Base-by-base conservation (phyloP, 768 basidiomycete species). In the Rhodosporidiobolus odoratus region DNA sequence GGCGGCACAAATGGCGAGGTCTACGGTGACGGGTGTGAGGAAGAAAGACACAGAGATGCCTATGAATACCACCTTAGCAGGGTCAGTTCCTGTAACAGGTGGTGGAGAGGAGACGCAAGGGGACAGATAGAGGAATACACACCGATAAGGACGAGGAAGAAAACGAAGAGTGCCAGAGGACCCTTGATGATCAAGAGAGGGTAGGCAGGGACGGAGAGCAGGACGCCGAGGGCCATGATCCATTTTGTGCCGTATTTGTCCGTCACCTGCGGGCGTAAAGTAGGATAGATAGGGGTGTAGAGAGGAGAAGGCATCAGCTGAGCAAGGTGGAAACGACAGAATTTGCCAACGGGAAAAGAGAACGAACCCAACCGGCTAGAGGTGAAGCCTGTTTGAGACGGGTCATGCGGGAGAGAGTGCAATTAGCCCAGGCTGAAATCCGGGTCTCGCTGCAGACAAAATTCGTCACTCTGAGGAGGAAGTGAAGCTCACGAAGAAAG, bases 61-160 rank as follows among this genome's bases (percentile, higher is more conserved):
- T 67, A 21, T 45, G n/a, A n/a, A 5, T 17, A n/a, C 15, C 3
- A 5, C 2, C n/a, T 21, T 58, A 2, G 25, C 10, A 48, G 1
- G 6, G 15, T 65, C 40, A 47, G 50, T 37, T 2, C 13, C 2
- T 21, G 53, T 4, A 32, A 53, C 30, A 62, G 4, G 38, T 2
- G 10, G 38, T 12, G 35, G 2, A 34, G 35, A 15, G 38, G 40
- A 48, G 57, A 27, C 23, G 57, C 27, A 27, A 43, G 21, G 4
- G 21, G 35, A 25, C 9, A 32, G 35, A 34, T 25, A 7, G 43
- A 27, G 4, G 12, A n/a, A 32, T 6, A 60, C 65, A 50, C 34
- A 69, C 72, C 72, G 52, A 64, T 0, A 2, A 69, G 27, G 32
- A 35, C 65, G 52, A 69, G 65, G 62, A 70, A 69, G 62, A 74